phyloP scores from a whole-genome alignment of 306 rosid species.

The Argentina anserina region DNA sequence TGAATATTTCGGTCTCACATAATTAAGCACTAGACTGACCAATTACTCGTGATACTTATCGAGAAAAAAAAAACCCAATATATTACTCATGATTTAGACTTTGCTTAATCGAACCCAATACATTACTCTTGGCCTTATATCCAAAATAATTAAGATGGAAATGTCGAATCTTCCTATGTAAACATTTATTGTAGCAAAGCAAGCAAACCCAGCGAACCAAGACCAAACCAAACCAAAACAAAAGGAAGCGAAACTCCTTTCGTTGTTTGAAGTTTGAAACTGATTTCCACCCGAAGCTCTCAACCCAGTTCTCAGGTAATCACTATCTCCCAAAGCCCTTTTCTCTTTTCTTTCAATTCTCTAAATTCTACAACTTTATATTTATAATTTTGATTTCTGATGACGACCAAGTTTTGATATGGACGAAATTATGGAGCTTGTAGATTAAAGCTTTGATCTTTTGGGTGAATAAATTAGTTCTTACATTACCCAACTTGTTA shows the following conservation, averaged over 20 bases:
- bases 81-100: too few relatives aligned
- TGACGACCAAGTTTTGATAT: background rate
- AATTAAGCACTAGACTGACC: too few relatives aligned
- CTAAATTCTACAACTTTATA: background rate
- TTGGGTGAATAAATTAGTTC: background rate
- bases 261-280: background rate
- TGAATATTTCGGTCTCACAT: too few relatives aligned
- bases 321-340: background rate
- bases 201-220: background rate
- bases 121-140: too few relatives aligned
- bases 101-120: too few relatives aligned
- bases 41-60: too few relatives aligned
- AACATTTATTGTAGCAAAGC: background rate
- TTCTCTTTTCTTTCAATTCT: background rate
- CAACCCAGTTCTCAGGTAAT: constrained; percentile 1
- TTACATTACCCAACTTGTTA: constrained; percentile 2
- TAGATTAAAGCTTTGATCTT: background rate
- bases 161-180: background rate
- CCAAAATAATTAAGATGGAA: too few relatives aligned
- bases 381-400: background rate
- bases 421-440: background rate
- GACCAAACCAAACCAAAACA: background rate
- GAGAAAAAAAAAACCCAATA: too few relatives aligned
- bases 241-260: background rate
- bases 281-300: background rate